Conservation (phyloP, 2,329 filamentous ascomycete species). For the Leptoxyphium fumago region DNA sequence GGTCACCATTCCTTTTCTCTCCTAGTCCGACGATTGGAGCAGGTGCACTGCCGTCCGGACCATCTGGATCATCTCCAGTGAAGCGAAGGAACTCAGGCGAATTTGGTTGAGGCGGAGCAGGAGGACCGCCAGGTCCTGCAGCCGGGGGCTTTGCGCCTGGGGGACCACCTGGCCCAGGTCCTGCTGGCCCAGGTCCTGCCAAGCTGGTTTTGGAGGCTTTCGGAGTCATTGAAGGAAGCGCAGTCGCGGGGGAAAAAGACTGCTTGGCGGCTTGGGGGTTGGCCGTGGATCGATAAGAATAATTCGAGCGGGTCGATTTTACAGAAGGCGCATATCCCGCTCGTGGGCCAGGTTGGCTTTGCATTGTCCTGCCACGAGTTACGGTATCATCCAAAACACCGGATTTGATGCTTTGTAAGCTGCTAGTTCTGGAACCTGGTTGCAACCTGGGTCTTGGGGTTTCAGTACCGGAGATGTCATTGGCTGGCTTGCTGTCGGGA, state of each 20-base stretch:
- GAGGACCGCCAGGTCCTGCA: background rate
- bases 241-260: background rate
- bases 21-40: background rate
- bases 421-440: background rate
- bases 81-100: background rate
- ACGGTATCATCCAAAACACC: background rate
- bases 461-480: slow-evolving; percentile 58
- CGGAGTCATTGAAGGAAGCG: background rate
- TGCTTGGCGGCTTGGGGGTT: background rate
- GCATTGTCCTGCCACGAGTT: background rate
- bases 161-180: background rate
- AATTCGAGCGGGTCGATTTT: background rate
- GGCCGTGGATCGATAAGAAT: background rate
- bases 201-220: background rate
- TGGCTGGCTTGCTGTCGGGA: slow-evolving; percentile 38
- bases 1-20: background rate
- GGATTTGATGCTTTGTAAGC: background rate
- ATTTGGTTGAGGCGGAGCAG: background rate
- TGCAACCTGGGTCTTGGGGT: slow-evolving; percentile 33
- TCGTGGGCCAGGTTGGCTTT: background rate
- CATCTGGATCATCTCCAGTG: background rate
- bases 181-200: background rate
- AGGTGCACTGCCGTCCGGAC: background rate
- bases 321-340: background rate
- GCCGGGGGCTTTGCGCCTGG: background rate